phyloP scores from a whole-genome alignment of 2,329 filamentous ascomycete genomes.

The Trichophyton mentagrophytes region DNA sequence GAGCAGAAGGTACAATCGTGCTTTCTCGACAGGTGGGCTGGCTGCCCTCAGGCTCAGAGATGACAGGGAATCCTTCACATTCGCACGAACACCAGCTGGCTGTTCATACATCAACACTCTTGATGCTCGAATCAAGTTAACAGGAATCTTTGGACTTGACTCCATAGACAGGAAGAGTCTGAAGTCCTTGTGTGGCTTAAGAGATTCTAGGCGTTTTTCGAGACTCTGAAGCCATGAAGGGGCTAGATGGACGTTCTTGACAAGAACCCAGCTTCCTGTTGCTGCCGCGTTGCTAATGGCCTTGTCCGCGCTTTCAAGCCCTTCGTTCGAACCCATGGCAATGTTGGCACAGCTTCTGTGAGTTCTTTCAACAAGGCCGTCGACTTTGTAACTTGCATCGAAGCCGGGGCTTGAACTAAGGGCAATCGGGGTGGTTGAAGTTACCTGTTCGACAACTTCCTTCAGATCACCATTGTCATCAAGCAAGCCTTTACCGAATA shows the following conservation, averaged over 20 bases:
- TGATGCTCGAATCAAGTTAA: constrained; percentile 85
- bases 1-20: constrained; percentile 75
- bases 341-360: constrained; percentile 84
- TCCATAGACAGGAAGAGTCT: constrained; percentile 97
- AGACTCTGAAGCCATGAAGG: constrained; percentile 93
- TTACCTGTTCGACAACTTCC: constrained; percentile 72
- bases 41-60: constrained; percentile 62
- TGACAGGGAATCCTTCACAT: constrained; percentile 95
- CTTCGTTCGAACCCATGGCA: constrained; percentile 97
- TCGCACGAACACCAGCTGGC: constrained; percentile 86
- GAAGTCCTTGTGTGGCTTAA: constrained; percentile 89
- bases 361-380: constrained; percentile 76
- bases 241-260: constrained; percentile 97
- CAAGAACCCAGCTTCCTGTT: constrained; percentile 84
- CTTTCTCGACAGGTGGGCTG: constrained; percentile 80
- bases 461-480: constrained; percentile 77
- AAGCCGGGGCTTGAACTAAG: constrained; percentile 92
- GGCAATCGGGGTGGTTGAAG: constrained; percentile 71
- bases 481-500: constrained; percentile 73
- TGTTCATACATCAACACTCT: constrained; percentile 97
- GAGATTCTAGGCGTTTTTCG: constrained; percentile 89
- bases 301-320: constrained; percentile 82
- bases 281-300: constrained; percentile 87
- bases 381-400: constrained; percentile 98
- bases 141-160: constrained; percentile 87